Conservation (phyloP, 2,329 filamentous ascomycete genomes). For the Metarhizium sp. region DNA sequence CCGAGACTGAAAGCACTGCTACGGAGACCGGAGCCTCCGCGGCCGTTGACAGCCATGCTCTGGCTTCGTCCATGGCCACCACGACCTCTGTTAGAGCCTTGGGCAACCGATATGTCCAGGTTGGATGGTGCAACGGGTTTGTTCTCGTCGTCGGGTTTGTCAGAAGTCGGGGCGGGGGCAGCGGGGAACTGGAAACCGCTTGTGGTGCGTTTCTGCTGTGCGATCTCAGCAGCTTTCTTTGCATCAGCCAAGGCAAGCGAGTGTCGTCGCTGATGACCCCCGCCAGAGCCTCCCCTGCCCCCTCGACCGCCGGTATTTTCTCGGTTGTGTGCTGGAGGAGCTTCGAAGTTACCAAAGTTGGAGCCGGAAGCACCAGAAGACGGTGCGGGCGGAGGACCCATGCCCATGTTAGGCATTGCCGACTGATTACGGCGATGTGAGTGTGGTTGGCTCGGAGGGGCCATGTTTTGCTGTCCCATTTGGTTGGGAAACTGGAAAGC, state of each 20-base stretch:
- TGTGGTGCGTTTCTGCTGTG: slow-evolving; percentile 92
- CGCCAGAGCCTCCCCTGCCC: slow-evolving; percentile 55
- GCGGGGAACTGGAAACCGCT: slow-evolving; percentile 91
- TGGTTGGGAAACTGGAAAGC: slow-evolving; percentile 85
- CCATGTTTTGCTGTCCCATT: slow-evolving; percentile 67
- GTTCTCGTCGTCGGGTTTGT: slow-evolving; percentile 46
- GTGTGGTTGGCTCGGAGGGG: slow-evolving; percentile 65
- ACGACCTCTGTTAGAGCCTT: slow-evolving; percentile 40
- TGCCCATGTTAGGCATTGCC: slow-evolving; percentile 82
- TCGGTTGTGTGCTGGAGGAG: slow-evolving; percentile 28
- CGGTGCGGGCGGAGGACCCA: slow-evolving; percentile 82
- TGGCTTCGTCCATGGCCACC: slow-evolving; percentile 70
- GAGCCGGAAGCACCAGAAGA: slow-evolving; percentile 81
- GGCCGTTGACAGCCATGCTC: slow-evolving; percentile 74
- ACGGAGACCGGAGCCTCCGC: slow-evolving; percentile 60
- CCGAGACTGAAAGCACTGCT: slow-evolving; percentile 48
- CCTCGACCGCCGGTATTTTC: slow-evolving; percentile 47
- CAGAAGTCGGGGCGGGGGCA: slow-evolving; percentile 56
- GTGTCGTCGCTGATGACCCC: slow-evolving; percentile 87
- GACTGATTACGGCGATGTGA: slow-evolving; percentile 98
- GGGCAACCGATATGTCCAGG: slow-evolving; percentile 26
- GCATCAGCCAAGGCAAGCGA: slow-evolving; percentile 91
- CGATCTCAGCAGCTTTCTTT: slow-evolving; percentile 93
- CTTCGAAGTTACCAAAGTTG: slow-evolving; percentile 70
- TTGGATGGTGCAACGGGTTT: slow-evolving; percentile 21